Conservation (phyloP, 2,329 filamentous ascomycete genomes). For the Xylaria arbuscula region DNA sequence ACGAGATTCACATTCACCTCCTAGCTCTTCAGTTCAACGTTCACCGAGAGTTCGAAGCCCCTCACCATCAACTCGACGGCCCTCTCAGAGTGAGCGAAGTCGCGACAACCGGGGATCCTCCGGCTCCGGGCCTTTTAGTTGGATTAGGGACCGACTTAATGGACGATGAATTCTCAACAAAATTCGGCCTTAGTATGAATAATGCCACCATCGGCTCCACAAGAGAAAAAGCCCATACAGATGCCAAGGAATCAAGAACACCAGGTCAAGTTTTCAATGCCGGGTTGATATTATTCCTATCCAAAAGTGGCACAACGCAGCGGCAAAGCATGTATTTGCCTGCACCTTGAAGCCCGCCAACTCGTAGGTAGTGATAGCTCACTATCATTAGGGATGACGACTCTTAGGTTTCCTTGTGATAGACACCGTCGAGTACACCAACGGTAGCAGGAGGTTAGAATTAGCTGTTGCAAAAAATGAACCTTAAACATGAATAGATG, state of each 20-base stretch:
- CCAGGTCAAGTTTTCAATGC: not conserved
- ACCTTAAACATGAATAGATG: constrained; percentile 1
- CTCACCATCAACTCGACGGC: constrained; percentile 44
- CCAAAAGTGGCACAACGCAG: not conserved
- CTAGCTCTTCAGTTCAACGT: constrained; percentile 36
- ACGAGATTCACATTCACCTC: constrained; percentile 46
- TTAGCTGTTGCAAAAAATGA: constrained; percentile 9
- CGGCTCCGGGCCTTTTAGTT: constrained; percentile 55
- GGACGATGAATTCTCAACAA: constrained; percentile 41
- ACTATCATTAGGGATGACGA: constrained; percentile 11
- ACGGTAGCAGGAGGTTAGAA: constrained; percentile 6
- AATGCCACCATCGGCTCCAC: not conserved
- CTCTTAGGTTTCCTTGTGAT: constrained; percentile 24
- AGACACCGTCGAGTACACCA: constrained; percentile 18
- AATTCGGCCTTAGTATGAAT: constrained; percentile 7
- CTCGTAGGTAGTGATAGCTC: constrained; percentile 11
- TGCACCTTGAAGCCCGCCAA: not conserved
- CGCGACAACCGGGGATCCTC: constrained; percentile 52
- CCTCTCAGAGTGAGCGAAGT: constrained; percentile 46
- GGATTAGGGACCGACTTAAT: constrained; percentile 58
- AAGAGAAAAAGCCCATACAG: not conserved
- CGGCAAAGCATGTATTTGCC: not conserved
- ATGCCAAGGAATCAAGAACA: not conserved
- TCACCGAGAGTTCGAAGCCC: constrained; percentile 45
- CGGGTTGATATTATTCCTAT: not conserved